Conservation (phyloP, 1,139 yeast genomes). For the Yamadazyma aaseri region DNA sequence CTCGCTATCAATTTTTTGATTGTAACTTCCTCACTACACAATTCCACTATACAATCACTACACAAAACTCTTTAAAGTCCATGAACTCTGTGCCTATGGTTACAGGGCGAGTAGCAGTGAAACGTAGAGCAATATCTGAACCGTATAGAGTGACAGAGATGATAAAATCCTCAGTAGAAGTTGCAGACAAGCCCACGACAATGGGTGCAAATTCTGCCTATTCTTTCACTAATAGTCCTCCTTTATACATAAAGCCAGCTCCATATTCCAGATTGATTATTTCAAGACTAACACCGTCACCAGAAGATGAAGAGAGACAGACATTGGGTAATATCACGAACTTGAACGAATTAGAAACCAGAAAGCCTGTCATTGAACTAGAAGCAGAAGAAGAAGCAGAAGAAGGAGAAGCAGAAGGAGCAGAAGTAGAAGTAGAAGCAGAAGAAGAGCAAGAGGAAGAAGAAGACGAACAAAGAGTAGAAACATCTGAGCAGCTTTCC, state of each 20-base stretch:
- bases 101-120: too few species aligned
- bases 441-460: not conserved
- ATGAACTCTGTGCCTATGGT: too few species aligned
- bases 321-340: conserved; percentile 1
- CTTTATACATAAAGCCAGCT: conserved; percentile 8
- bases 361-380: not conserved
- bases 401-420: not conserved
- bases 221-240: conserved; percentile 12
- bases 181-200: too few species aligned
- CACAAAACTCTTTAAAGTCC: too few species aligned
- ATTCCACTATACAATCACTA: too few species aligned
- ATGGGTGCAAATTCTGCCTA: conserved; percentile 2
- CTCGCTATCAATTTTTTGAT: too few species aligned
- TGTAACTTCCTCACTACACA: too few species aligned
- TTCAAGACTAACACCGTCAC: conserved; percentile 4
- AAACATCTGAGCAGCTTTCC: not conserved
- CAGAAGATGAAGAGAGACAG: not conserved
- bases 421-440: not conserved
- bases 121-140: too few species aligned
- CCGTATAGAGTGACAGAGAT: too few species aligned
- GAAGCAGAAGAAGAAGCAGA: not conserved
- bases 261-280: conserved; percentile 2
- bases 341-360: not conserved
- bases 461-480: not conserved
- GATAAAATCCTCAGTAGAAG: too few species aligned